Percentiles rank a stretch among this genome's conserved stretches.
These are phyloP conservation scores for Tetrahymena malaccensis DNA, from an alignment of 73 alveolate species.

Conservation along the genomic window DNA sequence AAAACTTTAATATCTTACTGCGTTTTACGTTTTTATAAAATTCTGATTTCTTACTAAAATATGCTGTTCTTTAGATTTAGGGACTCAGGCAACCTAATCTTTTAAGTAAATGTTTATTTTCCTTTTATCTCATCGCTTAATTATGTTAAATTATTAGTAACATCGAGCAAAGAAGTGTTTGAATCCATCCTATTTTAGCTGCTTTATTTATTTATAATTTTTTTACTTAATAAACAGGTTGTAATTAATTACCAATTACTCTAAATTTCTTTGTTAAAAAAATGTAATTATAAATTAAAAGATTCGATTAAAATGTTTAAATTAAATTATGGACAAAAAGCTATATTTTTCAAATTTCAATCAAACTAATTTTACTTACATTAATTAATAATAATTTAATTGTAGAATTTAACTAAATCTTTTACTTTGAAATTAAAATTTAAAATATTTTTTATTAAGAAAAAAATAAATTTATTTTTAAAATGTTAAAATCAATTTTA, in stretches of 20 bases:
- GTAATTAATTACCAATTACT: not conserved
- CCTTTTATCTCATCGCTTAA: not conserved
- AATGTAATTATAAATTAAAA: too few species aligned
- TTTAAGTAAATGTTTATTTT: not conserved
- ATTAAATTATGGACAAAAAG: not conserved
- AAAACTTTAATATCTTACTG: not conserved
- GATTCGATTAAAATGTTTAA: too few species aligned
- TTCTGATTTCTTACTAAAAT: not conserved
- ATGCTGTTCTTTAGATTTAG: not conserved
- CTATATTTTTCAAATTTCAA: not conserved
- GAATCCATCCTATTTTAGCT: not conserved
- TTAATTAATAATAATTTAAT: too few species aligned
- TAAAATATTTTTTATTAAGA: too few species aligned
- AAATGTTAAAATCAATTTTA: too few species aligned
- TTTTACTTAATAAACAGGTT: not conserved
- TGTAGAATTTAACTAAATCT: too few species aligned
- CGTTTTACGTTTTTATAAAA: not conserved
- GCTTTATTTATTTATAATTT: not conserved
- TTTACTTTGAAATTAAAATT: too few species aligned
- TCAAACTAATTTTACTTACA: too few species aligned
- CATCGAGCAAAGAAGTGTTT: not conserved
- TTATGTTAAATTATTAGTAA: not conserved
- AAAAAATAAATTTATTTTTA: too few species aligned
- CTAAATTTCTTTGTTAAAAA: not conserved
- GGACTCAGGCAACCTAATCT: not conserved